Conservation (phyloP, 768 basidiomycete genomes). For the Leucogyrophana mollusca region DNA sequence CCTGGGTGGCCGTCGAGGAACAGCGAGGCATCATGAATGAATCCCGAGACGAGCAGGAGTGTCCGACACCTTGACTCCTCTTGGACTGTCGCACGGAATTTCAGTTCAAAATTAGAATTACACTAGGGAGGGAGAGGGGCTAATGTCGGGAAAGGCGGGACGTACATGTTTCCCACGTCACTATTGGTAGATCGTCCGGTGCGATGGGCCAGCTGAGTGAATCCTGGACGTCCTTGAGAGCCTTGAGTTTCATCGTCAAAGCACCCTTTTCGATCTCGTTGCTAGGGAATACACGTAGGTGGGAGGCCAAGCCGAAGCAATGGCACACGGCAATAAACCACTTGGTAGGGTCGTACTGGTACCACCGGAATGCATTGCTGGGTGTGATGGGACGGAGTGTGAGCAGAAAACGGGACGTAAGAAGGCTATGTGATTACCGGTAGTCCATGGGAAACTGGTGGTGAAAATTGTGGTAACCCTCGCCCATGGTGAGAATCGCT, state of each 20-base stretch:
- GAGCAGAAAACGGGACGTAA: constrained; percentile 5
- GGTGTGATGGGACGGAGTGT: neutral
- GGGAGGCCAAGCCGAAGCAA: constrained; percentile 67
- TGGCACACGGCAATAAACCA: constrained; percentile 77
- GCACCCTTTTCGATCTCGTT: constrained; percentile 86
- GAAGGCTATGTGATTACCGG: constrained; percentile 13
- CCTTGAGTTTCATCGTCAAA: constrained; percentile 81
- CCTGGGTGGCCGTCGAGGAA: constrained; percentile 83
- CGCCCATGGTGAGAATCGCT: constrained; percentile 75
- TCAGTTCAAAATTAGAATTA: constrained; percentile 1
- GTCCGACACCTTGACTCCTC: constrained; percentile 62
- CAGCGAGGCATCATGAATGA: constrained; percentile 79
- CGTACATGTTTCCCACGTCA: constrained; percentile 82
- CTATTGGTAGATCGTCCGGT: constrained; percentile 63
- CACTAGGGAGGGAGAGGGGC: constrained; percentile 1
- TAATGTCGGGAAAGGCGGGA: constrained; percentile 9
- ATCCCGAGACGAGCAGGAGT: constrained; percentile 77
- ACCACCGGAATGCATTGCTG: constrained; percentile 75
- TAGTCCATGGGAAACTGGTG: constrained; percentile 86
- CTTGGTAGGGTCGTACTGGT: constrained; percentile 69
- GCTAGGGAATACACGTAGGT: constrained; percentile 82
- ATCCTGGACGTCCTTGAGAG: constrained; percentile 63
- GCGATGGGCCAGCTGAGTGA: constrained; percentile 58
- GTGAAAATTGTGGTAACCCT: constrained; percentile 75
- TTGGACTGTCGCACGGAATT: constrained; percentile 45